phyloP scores from a whole-genome alignment of 495 filamentous ascomycete species.

The Neurospora tetrasperma region DNA sequence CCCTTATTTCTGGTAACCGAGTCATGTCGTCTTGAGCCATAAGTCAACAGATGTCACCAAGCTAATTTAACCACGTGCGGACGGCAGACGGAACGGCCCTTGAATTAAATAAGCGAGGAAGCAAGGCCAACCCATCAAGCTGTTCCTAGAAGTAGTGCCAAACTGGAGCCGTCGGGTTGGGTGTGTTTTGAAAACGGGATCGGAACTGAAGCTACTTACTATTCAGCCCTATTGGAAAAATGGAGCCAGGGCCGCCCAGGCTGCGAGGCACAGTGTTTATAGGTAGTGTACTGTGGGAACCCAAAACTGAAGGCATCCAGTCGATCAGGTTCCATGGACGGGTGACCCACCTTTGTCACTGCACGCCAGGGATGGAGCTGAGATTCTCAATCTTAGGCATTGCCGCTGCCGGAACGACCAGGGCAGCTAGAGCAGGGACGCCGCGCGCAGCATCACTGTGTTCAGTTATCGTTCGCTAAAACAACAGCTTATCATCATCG shows the following conservation, averaged over 20 bases:
- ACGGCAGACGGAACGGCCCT: neutral
- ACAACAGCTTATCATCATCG: neutral
- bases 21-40: neutral
- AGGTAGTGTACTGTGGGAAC: neutral
- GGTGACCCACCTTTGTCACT: neutral
- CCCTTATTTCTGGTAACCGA: neutral
- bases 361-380: neutral
- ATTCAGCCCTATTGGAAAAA: neutral
- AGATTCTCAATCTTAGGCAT: neutral
- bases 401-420: neutral
- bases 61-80: neutral
- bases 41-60: neutral
- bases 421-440: neutral
- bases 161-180: neutral
- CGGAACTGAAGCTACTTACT: neutral
- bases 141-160: neutral
- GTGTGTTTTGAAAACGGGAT: neutral
- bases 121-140: neutral
- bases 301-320: too few relatives aligned
- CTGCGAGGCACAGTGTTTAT: neutral
- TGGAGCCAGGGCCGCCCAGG: neutral
- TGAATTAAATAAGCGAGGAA: neutral
- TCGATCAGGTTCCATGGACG: neutral
- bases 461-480: neutral
- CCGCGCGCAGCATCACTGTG: neutral